Conservation (phyloP, 2,329 filamentous ascomycete genomes). For the Pseudogymnoascus sp. region DNA sequence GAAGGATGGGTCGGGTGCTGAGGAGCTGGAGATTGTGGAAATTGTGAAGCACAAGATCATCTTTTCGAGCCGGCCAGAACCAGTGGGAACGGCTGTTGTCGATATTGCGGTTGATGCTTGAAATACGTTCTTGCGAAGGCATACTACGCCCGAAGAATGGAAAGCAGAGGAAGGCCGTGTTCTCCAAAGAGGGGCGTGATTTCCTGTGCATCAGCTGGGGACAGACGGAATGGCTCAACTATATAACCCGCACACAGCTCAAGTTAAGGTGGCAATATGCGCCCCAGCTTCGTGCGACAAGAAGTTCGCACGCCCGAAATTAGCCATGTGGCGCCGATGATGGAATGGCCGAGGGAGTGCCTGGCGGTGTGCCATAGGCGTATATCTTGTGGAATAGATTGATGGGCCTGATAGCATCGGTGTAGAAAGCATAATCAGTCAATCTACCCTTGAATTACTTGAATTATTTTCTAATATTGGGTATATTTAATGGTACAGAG, state of each 20-base stretch:
- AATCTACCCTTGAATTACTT: neutral
- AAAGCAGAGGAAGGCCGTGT: too few relatives aligned
- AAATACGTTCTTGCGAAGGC: neutral
- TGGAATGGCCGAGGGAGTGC: neutral
- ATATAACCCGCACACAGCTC: neutral
- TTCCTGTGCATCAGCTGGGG: neutral
- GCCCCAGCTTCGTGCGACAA: neutral
- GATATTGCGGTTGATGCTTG: neutral
- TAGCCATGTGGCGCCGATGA: neutral
- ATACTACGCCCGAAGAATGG: neutral
- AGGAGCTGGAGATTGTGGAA: conserved; percentile 74
- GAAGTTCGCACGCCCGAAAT: too few relatives aligned
- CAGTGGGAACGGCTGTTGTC: conserved; percentile 47
- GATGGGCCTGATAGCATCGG: neutral
- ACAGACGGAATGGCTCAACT: neutral
- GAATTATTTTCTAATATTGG: neutral
- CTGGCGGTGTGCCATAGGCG: neutral
- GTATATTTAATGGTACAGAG: neutral
- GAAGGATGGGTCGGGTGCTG: conserved; percentile 26
- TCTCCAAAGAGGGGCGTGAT: neutral
- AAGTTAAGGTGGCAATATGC: neutral
- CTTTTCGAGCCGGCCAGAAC: conserved; percentile 79
- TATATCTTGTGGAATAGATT: neutral
- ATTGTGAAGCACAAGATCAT: conserved; percentile 80
- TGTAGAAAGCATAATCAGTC: neutral